Evolutionary conservation across 2,329 filamentous ascomycete species (phyloP).

Genomic region (Ceratocystis harringtonii): DNA sequence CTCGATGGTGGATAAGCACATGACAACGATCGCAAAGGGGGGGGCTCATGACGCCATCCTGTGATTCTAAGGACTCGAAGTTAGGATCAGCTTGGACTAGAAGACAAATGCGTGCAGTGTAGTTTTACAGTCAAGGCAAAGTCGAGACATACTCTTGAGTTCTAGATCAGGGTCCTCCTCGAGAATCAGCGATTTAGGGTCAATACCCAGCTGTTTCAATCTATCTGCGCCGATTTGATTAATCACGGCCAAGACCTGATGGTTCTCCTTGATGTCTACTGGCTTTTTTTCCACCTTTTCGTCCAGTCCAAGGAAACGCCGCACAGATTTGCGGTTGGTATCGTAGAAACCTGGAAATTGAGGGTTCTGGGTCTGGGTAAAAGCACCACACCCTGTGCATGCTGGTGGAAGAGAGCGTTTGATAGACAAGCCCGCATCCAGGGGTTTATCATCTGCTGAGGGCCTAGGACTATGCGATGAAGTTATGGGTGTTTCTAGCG

Average conservation of each 20-base stretch:
- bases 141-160: conserved; percentile 9
- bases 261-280: conserved; percentile 29
- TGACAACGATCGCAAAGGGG: conserved; percentile 84
- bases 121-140: not conserved
- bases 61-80: conserved; percentile 2
- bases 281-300: conserved; percentile 33
- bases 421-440: not conserved
- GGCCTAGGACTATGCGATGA: not conserved
- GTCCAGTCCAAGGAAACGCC: conserved; percentile 28
- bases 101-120: too few species aligned
- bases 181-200: conserved; percentile 23
- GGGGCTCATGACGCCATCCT: conserved; percentile 22
- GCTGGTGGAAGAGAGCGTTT: conserved; percentile 34
- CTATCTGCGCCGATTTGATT: conserved; percentile 26
- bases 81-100: not conserved
- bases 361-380: conserved; percentile 40
- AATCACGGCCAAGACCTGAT: conserved; percentile 16
- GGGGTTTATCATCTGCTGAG: not conserved
- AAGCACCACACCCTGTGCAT: conserved; percentile 50
- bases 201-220: conserved; percentile 33
- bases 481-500: not conserved
- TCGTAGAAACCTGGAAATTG: conserved; percentile 43
- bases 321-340: conserved; percentile 35
- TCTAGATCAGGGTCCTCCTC: conserved; percentile 13
- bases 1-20: conserved; percentile 58